Evolutionary conservation across 176 grass and related monocot species (phyloP).

Genomic region (Canna indica): DNA sequence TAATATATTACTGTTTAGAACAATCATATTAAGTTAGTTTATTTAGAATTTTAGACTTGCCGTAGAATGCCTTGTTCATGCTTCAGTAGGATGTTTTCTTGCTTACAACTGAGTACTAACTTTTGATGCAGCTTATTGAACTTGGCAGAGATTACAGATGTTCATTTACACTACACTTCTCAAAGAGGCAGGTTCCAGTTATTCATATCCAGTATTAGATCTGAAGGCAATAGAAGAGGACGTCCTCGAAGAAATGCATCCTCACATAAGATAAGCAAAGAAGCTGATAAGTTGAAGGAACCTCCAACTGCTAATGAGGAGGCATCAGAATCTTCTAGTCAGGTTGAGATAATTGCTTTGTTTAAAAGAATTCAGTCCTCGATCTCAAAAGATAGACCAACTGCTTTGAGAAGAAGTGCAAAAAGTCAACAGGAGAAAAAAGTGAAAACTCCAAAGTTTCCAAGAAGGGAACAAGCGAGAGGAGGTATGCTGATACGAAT

Average conservation of each 20-base stretch:
- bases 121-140: conserved; percentile 27
- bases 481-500: conserved; percentile 6
- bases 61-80: neutral
- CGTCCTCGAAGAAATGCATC: conserved; percentile 2
- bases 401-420: conserved; percentile 5
- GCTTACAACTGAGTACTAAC: conserved; percentile 3
- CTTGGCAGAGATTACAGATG: conserved; percentile 34
- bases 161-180: neutral
- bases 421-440: conserved; percentile 18
- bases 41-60: too few species aligned
- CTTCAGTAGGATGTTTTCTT: neutral
- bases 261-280: neutral
- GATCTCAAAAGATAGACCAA: conserved; percentile 30
- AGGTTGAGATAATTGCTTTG: conserved; percentile 48
- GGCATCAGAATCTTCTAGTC: conserved; percentile 25
- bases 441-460: neutral
- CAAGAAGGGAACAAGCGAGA: neutral
- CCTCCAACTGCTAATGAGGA: neutral
- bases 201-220: conserved; percentile 12
- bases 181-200: conserved; percentile 8
- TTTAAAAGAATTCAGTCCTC: conserved; percentile 42
- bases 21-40: too few species aligned
- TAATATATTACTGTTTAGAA: too few species aligned
- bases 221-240: conserved; percentile 26
- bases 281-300: conserved; percentile 6